Percentiles rank a stretch among this genome's conserved stretches.
phyloP scores from a whole-genome alignment of 371 early-diverging fungal genomes.

The Spraguea lophii region DNA sequence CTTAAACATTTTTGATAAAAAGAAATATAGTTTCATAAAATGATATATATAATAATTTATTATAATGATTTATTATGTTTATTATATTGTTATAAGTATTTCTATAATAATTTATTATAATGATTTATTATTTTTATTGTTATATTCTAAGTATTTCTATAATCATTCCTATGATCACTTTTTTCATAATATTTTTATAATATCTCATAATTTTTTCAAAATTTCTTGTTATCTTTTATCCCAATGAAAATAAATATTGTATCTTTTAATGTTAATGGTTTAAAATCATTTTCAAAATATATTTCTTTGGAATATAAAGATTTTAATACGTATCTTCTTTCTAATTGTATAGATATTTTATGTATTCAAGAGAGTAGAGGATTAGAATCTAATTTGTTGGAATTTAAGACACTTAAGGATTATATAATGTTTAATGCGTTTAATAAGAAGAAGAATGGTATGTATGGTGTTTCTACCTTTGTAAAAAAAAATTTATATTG shows the following conservation, averaged over 20 bases:
- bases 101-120: too few relatives aligned
- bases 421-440: conserved; percentile 15
- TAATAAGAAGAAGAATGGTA: conserved; percentile 10
- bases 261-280: conserved; percentile 36
- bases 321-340: conserved; percentile 16
- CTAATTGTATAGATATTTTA: conserved; percentile 13
- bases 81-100: too few relatives aligned
- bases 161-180: too few relatives aligned
- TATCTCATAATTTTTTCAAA: too few relatives aligned
- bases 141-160: too few relatives aligned
- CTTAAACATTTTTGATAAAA: too few relatives aligned
- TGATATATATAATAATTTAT: too few relatives aligned
- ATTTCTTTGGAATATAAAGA: conserved; percentile 1
- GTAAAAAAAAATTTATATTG: conserved; percentile 23
- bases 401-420: conserved; percentile 17
- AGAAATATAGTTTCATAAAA: too few relatives aligned
- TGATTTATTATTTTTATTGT: too few relatives aligned
- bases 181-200: too few relatives aligned
- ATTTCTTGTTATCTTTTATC: neutral
- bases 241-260: conserved; percentile 14
- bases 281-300: conserved; percentile 20
- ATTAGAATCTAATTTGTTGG: conserved; percentile 3
- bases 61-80: too few relatives aligned
- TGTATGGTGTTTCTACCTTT: conserved; percentile 30
- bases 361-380: conserved; percentile 35